Base-by-base conservation (phyloP, 2,329 filamentous ascomycete genomes). In the Cladosporium colombiae region DNA sequence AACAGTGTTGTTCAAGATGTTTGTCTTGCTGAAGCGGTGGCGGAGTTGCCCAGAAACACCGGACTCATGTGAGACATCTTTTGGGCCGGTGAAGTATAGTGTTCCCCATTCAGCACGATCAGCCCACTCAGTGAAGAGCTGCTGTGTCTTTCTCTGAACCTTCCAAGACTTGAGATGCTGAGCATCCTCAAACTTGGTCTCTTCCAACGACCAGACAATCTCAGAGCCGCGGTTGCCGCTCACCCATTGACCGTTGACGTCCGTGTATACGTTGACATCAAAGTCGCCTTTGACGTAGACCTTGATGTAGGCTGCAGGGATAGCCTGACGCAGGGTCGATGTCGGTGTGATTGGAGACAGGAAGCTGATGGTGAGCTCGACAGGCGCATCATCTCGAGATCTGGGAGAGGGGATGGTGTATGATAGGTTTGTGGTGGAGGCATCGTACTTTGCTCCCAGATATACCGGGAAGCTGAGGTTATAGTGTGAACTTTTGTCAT, bases 61-160 rank as follows among this genome's bases (percentile, higher is more conserved):
- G 68, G 86, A 86, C 78, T 94, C 88, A 74, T 93, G 89, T 29
- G 85, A 81, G 21, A 86, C 86, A 73, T 89, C 84, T 69, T 82
- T 80, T 25, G 92, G 91, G 1, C 84, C 91, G 25, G 89, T 89
- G 74, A 96, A 92, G 77, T 91, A 86, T 65, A 96, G 77, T 31
- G 88, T 89, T 4, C 92, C 92, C 92, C 92, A 96, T 84, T 96
- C 92, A 0, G 90, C 86, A 52, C 89, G 89, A 72, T 96, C 92
- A 52, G 79, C 79, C 64, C 84, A 84, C 76, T 96, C 92, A 0
- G 89, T 91, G 63, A 95, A 85, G n/a, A 91, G 81, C 75, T 89
- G 82, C 76, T 94, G 86, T 7, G 82, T 75, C 66, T 79, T 79
- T 46, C 88, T 83, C 65, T 83, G 82, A 33, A 91, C 81, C 67